phyloP scores from a whole-genome alignment of 2,329 filamentous ascomycete species.

The Diaporthe sp. region DNA sequence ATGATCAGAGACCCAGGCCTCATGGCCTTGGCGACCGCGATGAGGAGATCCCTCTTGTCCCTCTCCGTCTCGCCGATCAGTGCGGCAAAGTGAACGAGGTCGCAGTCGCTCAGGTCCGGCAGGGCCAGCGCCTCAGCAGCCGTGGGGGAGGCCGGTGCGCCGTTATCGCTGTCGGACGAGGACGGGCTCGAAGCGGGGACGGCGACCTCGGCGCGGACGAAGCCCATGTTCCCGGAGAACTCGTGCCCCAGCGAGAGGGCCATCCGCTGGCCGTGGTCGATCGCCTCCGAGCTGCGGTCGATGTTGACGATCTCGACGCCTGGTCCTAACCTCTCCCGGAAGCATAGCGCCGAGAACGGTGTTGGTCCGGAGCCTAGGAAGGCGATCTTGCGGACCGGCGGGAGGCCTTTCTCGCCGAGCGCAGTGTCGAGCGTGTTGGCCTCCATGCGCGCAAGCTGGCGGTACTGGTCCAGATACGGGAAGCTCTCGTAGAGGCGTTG shows the following conservation, averaged over 20 bases:
- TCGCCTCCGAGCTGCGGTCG: constrained; percentile 34
- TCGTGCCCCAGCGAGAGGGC: constrained; percentile 19
- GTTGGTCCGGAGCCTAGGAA: constrained; percentile 32
- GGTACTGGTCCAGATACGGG: constrained; percentile 36
- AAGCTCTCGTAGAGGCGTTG: constrained; percentile 28
- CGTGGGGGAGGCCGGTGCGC: neutral
- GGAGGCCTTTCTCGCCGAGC: constrained; percentile 22
- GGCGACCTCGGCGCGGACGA: constrained; percentile 31
- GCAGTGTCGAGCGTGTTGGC: constrained; percentile 31
- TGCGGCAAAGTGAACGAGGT: constrained; percentile 34
- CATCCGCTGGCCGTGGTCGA: constrained; percentile 29
- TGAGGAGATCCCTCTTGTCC: constrained; percentile 34
- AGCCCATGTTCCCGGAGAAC: constrained; percentile 29
- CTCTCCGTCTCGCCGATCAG: constrained; percentile 35
- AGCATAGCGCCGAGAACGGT: constrained; percentile 34
- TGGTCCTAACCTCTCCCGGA: constrained; percentile 30
- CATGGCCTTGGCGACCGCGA: constrained; percentile 31
- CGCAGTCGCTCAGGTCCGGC: constrained; percentile 17
- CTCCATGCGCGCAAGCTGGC: constrained; percentile 35
- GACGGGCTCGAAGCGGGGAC: neutral
- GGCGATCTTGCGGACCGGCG: constrained; percentile 32
- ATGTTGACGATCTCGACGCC: constrained; percentile 35
- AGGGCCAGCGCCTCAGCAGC: neutral
- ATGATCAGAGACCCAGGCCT: constrained; percentile 30
- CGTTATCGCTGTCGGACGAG: neutral